A percentile compares a stretch with the other conserved stretches of the same genome.
phyloP scores from a whole-genome alignment of 768 basidiomycete species.

The Daedaleopsis sinensis region DNA sequence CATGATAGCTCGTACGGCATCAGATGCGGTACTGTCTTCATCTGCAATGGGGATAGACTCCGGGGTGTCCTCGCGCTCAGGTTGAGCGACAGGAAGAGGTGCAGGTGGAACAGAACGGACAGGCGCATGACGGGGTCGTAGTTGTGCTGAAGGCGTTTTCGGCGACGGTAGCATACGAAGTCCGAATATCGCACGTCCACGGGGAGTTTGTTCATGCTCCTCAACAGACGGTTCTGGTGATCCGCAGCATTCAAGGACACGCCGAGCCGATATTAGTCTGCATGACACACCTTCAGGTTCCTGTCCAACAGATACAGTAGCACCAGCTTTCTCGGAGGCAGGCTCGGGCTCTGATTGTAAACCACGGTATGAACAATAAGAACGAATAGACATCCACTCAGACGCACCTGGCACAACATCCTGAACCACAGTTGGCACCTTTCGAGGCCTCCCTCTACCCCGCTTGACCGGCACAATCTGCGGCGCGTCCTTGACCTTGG shows the following conservation, averaged over 20 bases:
- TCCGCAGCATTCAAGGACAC: too few relatives aligned
- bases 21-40: slow-evolving; percentile 12
- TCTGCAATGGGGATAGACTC: slow-evolving; percentile 10
- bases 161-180: slow-evolving; percentile 8
- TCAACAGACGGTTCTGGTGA: neutral
- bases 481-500: neutral
- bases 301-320: neutral
- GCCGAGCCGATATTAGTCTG: too few relatives aligned
- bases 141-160: neutral
- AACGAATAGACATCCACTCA: neutral
- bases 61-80: slow-evolving; percentile 7
- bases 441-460: neutral
- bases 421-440: neutral
- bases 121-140: neutral
- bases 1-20: slow-evolving; percentile 8
- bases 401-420: neutral
- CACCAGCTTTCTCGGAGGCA: neutral
- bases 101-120: neutral
- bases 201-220: neutral
- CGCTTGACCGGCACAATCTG: neutral
- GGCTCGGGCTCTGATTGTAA: neutral
- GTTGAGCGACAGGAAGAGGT: neutral
- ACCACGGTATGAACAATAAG: neutral
- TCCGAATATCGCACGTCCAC: neutral
- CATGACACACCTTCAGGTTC: neutral